Base-by-base conservation (phyloP, 2,329 filamentous ascomycete species). In the Rutstroemia sydowiana region DNA sequence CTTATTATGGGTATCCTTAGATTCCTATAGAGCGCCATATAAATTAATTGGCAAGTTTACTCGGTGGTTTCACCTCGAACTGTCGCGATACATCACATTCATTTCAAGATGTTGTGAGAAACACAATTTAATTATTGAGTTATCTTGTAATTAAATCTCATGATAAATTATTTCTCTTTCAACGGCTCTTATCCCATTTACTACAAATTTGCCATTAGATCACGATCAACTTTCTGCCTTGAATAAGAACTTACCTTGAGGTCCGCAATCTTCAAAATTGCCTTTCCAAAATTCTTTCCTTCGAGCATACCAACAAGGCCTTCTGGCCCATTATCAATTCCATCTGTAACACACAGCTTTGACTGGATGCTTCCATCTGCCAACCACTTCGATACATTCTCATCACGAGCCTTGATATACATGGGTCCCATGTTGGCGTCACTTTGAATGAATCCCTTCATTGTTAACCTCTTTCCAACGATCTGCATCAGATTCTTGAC, bases 231-330 rank as follows among this genome's bases (percentile, higher is more conserved):
- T 10, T 10, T 10, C 32, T 34, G 11, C 13, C 14, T 11, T n/a
- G 32, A 34, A 42, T 7, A 14, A 39, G 23, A 45, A 53, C 48
- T 32, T 30, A 58, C 55, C 51, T 56, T 52, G 31, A 55, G 14
- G 57, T 65, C 61, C 23, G 63, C 61, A 59, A 85, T 79, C 72
- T 84, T 81, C 64, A 87, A 63, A n/a, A 87, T 75, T 14, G 84
- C 81, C 73, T 88, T 88, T 48, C 85, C 85, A 65, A 85, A 82
- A 68, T 88, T 88, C 70, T 83, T 77, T 21, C 85, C 85, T 56
- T 75, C 68, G 55, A 88, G 73, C 72, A 88, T 80, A 13, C 81
- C 82, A 50, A 87, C 65, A 54, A 88, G 74, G 1, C 82, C 85
- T 44, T 85, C 77, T 16, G 76, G 69, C 3, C 76, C 78, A 61